These are phyloP conservation scores for Mimosa bimucronata DNA, from an alignment of 306 rosid species.

Conservation along the genomic window DNA sequence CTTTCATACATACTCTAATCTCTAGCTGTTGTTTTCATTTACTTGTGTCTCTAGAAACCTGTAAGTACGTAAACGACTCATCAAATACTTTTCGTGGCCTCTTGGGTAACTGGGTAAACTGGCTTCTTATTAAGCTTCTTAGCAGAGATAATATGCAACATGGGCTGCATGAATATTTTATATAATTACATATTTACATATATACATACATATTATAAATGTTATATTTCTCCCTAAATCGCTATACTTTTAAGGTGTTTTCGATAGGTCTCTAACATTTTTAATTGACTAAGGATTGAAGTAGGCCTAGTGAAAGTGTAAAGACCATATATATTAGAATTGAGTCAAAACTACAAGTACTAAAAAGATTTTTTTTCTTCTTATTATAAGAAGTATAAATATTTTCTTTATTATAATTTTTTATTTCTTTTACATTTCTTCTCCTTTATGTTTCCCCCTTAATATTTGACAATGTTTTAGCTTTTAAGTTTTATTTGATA, in stretches of 20 bases:
- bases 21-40: conserved; percentile 21
- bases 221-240: no score
- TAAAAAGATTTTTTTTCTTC: not conserved
- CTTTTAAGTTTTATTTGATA: not conserved
- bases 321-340: no score
- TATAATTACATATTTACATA: no score
- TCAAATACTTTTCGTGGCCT: conserved; percentile 55
- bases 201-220: no score
- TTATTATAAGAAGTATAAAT: not conserved
- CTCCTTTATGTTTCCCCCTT: not conserved
- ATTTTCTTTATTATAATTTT: not conserved
- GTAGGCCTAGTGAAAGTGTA: no score
- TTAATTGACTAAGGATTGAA: no score
- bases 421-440: not conserved
- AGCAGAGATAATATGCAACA: not conserved
- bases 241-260: no score
- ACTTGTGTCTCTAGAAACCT: conserved; percentile 17
- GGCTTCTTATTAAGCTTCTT: not conserved
- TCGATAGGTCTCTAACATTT: no score
- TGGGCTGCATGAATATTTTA: not conserved
- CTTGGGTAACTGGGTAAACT: conserved; percentile 18
- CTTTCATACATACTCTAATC: conserved; percentile 25
- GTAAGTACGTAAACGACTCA: conserved; percentile 26
- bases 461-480: not conserved
- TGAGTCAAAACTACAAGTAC: no score